phyloP scores from a whole-genome alignment of 148 eudicot genomes.

The Fagopyrum tataricum region DNA sequence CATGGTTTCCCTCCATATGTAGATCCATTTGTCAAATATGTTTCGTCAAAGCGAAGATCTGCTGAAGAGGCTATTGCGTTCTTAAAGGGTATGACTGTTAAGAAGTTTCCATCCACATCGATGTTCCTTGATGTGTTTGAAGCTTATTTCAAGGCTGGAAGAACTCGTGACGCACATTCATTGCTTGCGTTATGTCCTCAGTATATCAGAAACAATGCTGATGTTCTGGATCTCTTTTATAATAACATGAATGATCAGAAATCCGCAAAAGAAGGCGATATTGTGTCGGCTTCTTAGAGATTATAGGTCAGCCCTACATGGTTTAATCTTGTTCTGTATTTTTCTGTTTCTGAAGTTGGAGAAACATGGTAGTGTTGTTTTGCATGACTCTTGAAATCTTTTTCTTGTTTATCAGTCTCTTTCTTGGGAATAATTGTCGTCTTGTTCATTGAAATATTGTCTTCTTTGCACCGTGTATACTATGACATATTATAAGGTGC shows the following conservation, averaged over 20 bases:
- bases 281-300: neutral
- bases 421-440: too few species aligned
- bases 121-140: conserved; percentile 52
- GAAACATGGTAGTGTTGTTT: neutral
- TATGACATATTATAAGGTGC: too few species aligned
- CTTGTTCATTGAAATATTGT: too few species aligned
- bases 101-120: conserved; percentile 44
- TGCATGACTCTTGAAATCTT: neutral
- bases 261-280: neutral
- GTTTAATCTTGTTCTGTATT: neutral
- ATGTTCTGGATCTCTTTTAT: conserved; percentile 66
- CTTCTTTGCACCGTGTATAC: too few species aligned
- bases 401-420: too few species aligned
- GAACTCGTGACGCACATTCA: conserved; percentile 55
- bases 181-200: conserved; percentile 62
- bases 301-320: neutral
- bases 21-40: conserved; percentile 49
- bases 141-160: conserved; percentile 54
- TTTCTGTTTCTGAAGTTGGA: neutral
- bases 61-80: conserved; percentile 56
- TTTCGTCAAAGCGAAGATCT: conserved; percentile 48
- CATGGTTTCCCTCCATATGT: conserved; percentile 73
- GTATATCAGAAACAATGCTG: conserved; percentile 53
- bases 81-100: conserved; percentile 43
- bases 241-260: neutral